Base-by-base conservation (phyloP, 2,329 filamentous ascomycete genomes). In the Talaromyces verruculosus region DNA sequence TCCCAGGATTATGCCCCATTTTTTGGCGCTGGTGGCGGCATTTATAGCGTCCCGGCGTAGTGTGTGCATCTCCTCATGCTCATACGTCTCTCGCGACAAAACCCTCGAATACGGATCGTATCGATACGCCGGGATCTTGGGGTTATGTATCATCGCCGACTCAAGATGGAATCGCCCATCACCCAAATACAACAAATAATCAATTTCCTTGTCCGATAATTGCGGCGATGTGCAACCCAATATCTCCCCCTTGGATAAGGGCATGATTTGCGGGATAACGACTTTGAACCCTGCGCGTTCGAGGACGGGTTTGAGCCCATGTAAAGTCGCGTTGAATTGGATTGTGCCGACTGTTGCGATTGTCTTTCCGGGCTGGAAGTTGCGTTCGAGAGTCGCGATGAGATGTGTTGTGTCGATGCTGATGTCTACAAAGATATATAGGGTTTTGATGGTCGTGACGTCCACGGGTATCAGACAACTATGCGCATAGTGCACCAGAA, bases 131-230 rank as follows among this genome's bases (percentile, higher is more conserved):
- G 94, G 91, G 41, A 97, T 87, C 5, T 83, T 80, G 0, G 96
- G 95, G 79, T 99, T 99, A 76, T 98, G 95, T 70, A 99, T 99
- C 94, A 99, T 99, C 74, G 96, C 94, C 73, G 92, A 96, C 79
- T 99, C 95, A 51, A 99, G 89, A 77, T 99, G 95, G 82, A 97
- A 97, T 67, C 93, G 87, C 13, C 93, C 93, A 74, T 97, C 93
- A 57, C 93, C 93, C 15, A 97, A 87, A 76, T 97, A 97, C 1
- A 97, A 82, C 55, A 97, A 89, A 69, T 92, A 79, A 74, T 96
- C 91, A 25, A 93, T 87, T 43, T 83, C 81, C 45, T 80, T 73
- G n/a, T 81, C 75, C 15, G 82, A 72, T n/a, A 94, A 83, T 25
- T 85, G 85, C 0, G 95, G 95, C 0, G 93, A 96, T 7, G 95